A percentile compares a stretch with the other conserved stretches of the same genome.
These are phyloP conservation scores for Lactarius trivialis DNA, from an alignment of 768 basidiomycete species.

Conservation along the genomic window DNA sequence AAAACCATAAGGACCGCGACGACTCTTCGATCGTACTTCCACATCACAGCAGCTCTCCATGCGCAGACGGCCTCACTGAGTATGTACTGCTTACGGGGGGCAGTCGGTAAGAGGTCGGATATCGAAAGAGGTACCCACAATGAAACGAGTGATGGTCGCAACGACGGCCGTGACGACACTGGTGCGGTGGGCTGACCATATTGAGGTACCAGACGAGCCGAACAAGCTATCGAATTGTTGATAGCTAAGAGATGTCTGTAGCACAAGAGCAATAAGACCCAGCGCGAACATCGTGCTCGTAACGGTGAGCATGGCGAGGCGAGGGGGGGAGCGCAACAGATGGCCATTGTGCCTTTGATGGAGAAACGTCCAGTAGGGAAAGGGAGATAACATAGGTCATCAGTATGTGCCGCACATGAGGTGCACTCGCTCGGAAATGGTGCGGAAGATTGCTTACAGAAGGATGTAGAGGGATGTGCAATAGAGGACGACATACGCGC, in stretches of 20 bases:
- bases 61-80: constrained; percentile 6
- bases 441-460: constrained; percentile 2
- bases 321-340: constrained; percentile 3
- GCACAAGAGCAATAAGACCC: constrained; percentile 7
- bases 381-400: neutral
- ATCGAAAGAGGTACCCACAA: neutral
- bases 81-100: neutral
- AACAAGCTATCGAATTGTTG: neutral
- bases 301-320: constrained; percentile 13
- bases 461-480: constrained; percentile 15
- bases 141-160: constrained; percentile 1
- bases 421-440: neutral
- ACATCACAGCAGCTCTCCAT: constrained; percentile 16
- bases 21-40: constrained; percentile 16
- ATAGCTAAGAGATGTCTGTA: constrained; percentile 6
- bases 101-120: neutral
- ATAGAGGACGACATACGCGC: constrained; percentile 8
- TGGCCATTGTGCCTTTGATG: neutral
- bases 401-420: neutral
- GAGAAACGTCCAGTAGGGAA: neutral
- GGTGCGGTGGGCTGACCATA: constrained; percentile 1
- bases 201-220: neutral
- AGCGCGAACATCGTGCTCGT: constrained; percentile 12
- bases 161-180: constrained; percentile 1
- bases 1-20: neutral